A percentile compares a stretch with the other conserved stretches of the same genome.
Evolutionary conservation across 2,329 filamentous ascomycete species (phyloP).

Genomic region (Aspergillus brasiliensis): DNA sequence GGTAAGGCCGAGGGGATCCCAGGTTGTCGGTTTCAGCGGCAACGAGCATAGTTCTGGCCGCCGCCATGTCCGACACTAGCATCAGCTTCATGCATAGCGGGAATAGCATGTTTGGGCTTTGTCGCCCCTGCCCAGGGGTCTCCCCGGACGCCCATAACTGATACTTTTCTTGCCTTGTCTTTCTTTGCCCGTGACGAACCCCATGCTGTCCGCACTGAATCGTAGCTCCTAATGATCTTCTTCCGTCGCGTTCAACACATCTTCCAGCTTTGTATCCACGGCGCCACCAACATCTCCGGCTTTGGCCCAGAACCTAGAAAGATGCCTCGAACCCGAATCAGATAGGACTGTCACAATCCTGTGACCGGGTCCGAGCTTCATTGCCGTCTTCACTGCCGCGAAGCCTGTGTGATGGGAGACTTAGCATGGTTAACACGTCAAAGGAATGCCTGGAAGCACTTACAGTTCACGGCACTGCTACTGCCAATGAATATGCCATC

Average conservation of each 20-base stretch:
- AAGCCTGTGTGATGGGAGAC: slow-evolving; percentile 41
- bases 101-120: neutral
- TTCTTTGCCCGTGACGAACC: neutral
- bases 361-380: slow-evolving; percentile 51
- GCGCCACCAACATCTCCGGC: slow-evolving; percentile 51
- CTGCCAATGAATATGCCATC: slow-evolving; percentile 95
- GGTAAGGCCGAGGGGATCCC: slow-evolving; percentile 2
- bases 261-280: slow-evolving; percentile 48
- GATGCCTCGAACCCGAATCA: slow-evolving; percentile 53
- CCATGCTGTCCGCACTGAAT: neutral
- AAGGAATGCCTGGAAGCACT: slow-evolving; percentile 31
- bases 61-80: neutral
- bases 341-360: slow-evolving; percentile 52
- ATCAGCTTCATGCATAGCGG: neutral
- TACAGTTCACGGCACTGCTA: slow-evolving; percentile 93
- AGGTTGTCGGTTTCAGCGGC: slow-evolving; percentile 1
- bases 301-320: slow-evolving; percentile 55
- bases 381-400: slow-evolving; percentile 50
- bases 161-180: neutral
- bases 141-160: neutral
- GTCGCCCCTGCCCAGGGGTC: neutral
- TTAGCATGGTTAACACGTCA: neutral
- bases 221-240: slow-evolving; percentile 30
- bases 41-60: neutral
- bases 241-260: slow-evolving; percentile 45